Base-by-base conservation (phyloP, 1,284 basidiomycete species). In the Leccinum pallidistipes region DNA sequence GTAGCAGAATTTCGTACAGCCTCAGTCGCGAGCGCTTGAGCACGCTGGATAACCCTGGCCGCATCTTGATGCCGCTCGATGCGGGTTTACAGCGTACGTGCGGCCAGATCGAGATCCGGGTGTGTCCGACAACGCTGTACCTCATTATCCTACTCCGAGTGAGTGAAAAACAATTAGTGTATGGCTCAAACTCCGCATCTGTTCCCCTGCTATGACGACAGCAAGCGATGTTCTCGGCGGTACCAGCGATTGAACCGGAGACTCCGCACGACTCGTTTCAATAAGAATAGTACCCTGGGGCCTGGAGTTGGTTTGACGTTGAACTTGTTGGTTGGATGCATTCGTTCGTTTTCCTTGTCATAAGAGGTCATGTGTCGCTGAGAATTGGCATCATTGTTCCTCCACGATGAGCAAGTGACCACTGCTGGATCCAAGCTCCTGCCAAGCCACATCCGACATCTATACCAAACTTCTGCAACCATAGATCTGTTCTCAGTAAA, bases 51-150 rank as follows among this genome's bases (percentile, higher is more conserved):
- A 32, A 29, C 4, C 45, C 18, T 32, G 32, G 36, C 27, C n/a
- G 36, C 38, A 64, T 71, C 59, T 11, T 34, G 34, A 12, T 34
- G 34, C 34, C 34, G 12, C 34, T 12, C 64, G 61, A 69, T 71
- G 40, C 16, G 40, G 45, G 11, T 21, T 47, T 47, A 45, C 18
- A 12, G 43, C 18, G 10, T 34, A 34, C 0, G 34, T 36, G 36
- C 34, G 34, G 34, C 14, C 36, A 36, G 36, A 36, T 36, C 27
- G 27, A 27, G 24, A 3, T 27, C 5, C 24, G 24, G 24, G 5
- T 27, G 24, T 27, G 24, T 27, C 34, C 34, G 34, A 36, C 14
- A 14, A 36, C 34, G 34, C 14, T 38, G 16, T 38, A 38, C 36
- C 32, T 14, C 36, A 38, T 16, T 38, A 38, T 16, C 36, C 36